Conservation (phyloP, 495 filamentous ascomycete species). For the Sabuloglossum arenarium region DNA sequence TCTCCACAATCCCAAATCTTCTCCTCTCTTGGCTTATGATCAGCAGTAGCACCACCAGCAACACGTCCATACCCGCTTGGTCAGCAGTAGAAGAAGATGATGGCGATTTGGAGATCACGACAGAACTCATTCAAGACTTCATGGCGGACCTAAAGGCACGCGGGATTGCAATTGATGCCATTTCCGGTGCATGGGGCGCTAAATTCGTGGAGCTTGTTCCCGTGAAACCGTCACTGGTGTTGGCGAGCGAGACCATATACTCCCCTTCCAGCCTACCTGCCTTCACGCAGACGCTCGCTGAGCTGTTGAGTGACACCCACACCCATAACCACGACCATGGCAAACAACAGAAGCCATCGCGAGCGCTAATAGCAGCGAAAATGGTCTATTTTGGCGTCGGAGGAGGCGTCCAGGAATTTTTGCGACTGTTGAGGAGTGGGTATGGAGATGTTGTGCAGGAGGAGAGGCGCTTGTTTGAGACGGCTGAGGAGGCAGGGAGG, state of each 20-base stretch:
- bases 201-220: constrained; percentile 40
- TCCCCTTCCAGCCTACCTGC: constrained; percentile 48
- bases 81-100: constrained; percentile 19
- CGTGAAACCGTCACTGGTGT: constrained; percentile 25
- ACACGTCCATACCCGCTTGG: constrained; percentile 1
- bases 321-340: not conserved
- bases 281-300: constrained; percentile 55
- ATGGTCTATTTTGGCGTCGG: constrained; percentile 93
- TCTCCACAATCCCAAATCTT: constrained; percentile 79
- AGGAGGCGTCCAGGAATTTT: constrained; percentile 75
- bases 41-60: not conserved
- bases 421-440: not conserved
- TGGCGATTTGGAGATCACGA: constrained; percentile 56
- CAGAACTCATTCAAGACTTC: constrained; percentile 40
- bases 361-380: constrained; percentile 75
- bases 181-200: constrained; percentile 68
- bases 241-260: constrained; percentile 93
- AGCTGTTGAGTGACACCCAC: constrained; percentile 25
- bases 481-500: not conserved
- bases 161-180: constrained; percentile 42
- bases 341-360: too few relatives aligned
- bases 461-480: not conserved
- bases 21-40: constrained; percentile 55
- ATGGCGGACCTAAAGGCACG: constrained; percentile 29
- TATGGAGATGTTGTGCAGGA: not conserved